Percentiles rank a stretch among this genome's conserved stretches.
Evolutionary conservation across 2,329 filamentous ascomycete genomes (phyloP).

Genomic region (Verticillium isaacii): DNA sequence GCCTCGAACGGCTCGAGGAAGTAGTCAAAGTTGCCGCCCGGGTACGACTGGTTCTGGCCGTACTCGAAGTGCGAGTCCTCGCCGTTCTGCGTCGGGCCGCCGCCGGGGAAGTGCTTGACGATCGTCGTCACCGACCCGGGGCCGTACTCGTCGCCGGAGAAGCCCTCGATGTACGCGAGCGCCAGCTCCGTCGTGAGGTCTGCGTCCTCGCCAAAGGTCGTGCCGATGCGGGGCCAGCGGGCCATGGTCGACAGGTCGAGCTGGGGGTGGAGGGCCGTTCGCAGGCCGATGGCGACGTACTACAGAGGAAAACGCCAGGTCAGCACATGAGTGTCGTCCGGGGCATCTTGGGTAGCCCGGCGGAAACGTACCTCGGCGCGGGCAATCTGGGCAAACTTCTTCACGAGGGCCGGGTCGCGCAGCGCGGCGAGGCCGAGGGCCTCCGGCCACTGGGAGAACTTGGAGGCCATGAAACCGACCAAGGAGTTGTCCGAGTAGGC

Average conservation of each 20-base stretch:
- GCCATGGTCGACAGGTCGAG: constrained; percentile 46
- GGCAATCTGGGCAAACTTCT: constrained; percentile 42
- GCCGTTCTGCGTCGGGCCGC: constrained; percentile 41
- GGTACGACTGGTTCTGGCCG: constrained; percentile 46
- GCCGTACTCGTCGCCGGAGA: constrained; percentile 38
- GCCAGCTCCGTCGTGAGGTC: constrained; percentile 30
- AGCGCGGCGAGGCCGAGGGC: constrained; percentile 44
- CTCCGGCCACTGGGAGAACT: constrained; percentile 47
- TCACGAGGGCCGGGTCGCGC: constrained; percentile 34
- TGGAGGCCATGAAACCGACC: constrained; percentile 31
- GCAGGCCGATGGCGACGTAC: constrained; percentile 34
- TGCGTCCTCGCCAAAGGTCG: constrained; percentile 45
- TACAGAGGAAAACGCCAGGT: constrained; percentile 14
- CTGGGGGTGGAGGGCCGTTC: constrained; percentile 43
- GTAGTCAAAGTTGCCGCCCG: constrained; percentile 43
- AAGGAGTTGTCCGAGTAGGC: constrained; percentile 38
- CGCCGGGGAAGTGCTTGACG: constrained; percentile 51
- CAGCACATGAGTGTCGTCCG: no score
- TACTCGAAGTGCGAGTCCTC: constrained; percentile 46
- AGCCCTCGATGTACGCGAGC: constrained; percentile 40
- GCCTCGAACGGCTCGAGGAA: constrained; percentile 48
- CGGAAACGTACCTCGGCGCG: constrained; percentile 26
- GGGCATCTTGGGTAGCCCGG: no score
- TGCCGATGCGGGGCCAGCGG: constrained; percentile 40
- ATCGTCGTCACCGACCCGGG: constrained; percentile 38